These are phyloP conservation scores for Lachancea nothofagi DNA, from an alignment of 805 yeast genomes.

Conservation along the genomic window DNA sequence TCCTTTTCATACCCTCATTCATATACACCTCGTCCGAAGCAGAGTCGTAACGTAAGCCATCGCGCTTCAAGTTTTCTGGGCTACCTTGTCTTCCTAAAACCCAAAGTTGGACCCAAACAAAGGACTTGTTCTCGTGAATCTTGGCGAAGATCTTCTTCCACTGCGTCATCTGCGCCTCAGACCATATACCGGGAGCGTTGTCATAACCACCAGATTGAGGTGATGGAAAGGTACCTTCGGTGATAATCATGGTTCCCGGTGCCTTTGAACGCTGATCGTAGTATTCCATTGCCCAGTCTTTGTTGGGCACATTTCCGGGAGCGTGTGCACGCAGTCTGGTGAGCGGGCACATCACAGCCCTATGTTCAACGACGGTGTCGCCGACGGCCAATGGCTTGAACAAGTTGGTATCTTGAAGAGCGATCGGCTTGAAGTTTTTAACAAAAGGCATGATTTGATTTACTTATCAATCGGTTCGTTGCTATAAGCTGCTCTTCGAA, in stretches of 20 bases:
- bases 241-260: conserved; percentile 54
- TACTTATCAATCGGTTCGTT: no score
- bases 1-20: conserved; percentile 33
- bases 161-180: conserved; percentile 40
- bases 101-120: conserved; percentile 49
- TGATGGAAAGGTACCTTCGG: conserved; percentile 52
- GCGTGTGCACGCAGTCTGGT: conserved; percentile 39
- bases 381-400: conserved; percentile 46
- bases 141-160: conserved; percentile 47
- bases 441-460: conserved; percentile 21
- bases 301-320: conserved; percentile 38
- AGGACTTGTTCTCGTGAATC: conserved; percentile 47
- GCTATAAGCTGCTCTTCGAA: no score
- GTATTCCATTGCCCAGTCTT: conserved; percentile 44
- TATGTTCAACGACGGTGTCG: conserved; percentile 31
- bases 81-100: conserved; percentile 39
- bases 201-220: conserved; percentile 39
- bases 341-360: conserved; percentile 42
- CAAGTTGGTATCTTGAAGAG: conserved; percentile 33
- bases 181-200: conserved; percentile 49
- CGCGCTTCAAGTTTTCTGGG: conserved; percentile 35
- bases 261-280: conserved; percentile 50
- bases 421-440: conserved; percentile 25
- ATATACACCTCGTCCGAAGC: conserved; percentile 37
- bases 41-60: conserved; percentile 36